phyloP scores from a whole-genome alignment of 1,139 yeast species.

The Debaryomyces psychrophilus region DNA sequence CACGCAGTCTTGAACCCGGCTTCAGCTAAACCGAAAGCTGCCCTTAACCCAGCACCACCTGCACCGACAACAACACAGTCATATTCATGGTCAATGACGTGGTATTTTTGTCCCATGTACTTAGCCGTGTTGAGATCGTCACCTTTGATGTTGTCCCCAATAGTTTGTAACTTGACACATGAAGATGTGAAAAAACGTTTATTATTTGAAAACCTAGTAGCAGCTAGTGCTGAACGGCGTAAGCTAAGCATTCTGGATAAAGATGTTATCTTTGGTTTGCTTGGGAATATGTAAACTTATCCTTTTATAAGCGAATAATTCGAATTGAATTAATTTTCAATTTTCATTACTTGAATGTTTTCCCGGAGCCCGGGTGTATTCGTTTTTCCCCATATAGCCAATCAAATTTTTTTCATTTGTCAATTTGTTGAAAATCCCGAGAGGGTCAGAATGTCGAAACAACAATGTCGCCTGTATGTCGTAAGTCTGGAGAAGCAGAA shows the following conservation, averaged over 20 bases:
- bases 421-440: slow-evolving; percentile 2
- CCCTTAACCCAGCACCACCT: slow-evolving; percentile 99
- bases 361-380: slow-evolving; percentile 11
- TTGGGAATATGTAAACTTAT: slow-evolving; percentile 3
- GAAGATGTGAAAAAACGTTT: slow-evolving; percentile 18
- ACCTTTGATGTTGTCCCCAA: slow-evolving; percentile 53
- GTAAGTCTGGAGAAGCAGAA: slow-evolving; percentile 2
- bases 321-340: slow-evolving; percentile 2
- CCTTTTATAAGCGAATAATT: not conserved
- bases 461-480: slow-evolving; percentile 1
- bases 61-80: slow-evolving; percentile 98
- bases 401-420: slow-evolving; percentile 9
- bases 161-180: slow-evolving; percentile 36
- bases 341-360: slow-evolving; percentile 4
- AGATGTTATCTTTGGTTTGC: slow-evolving; percentile 3
- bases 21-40: slow-evolving; percentile 95
- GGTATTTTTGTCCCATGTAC: slow-evolving; percentile 74
- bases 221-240: slow-evolving; percentile 16
- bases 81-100: slow-evolving; percentile 93
- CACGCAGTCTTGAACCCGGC: slow-evolving; percentile 98
- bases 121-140: slow-evolving; percentile 50
- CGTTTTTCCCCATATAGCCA: slow-evolving; percentile 5
- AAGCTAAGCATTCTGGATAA: slow-evolving; percentile 14
- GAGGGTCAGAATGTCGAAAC: slow-evolving; percentile 1
- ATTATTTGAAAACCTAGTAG: slow-evolving; percentile 11